Percentiles rank a stretch among this genome's conserved stretches.
phyloP scores from a whole-genome alignment of 2,329 filamentous ascomycete species.

The Exophiala alcalophila region DNA sequence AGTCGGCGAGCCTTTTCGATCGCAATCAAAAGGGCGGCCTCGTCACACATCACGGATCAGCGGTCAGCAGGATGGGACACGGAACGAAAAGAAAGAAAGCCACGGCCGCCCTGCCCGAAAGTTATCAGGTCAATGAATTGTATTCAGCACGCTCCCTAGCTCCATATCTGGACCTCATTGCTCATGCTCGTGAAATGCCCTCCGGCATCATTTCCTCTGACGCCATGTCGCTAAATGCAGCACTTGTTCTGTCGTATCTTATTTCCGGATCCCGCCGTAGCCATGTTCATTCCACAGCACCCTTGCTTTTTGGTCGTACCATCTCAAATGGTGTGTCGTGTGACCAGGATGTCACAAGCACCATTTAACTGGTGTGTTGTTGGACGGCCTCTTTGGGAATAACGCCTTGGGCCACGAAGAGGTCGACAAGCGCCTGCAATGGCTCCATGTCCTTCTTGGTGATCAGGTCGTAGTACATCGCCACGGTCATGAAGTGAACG shows the following conservation, averaged over 20 bases:
- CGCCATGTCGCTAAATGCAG: constrained; percentile 11
- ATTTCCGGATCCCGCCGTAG: too few species aligned
- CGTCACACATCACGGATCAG: too few species aligned
- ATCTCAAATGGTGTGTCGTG: not conserved
- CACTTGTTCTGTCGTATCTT: constrained; percentile 5
- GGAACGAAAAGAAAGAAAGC: too few species aligned
- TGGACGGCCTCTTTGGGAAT: constrained; percentile 65
- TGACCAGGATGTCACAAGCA: not conserved
- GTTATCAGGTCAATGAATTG: too few species aligned
- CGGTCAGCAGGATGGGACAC: too few species aligned
- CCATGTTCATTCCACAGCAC: constrained; percentile 2
- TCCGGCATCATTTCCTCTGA: too few species aligned
- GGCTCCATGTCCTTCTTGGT: constrained; percentile 88
- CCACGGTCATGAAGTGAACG: constrained; percentile 77
- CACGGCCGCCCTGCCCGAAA: too few species aligned
- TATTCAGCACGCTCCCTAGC: too few species aligned
- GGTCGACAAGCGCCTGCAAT: constrained; percentile 89
- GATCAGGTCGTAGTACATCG: constrained; percentile 77
- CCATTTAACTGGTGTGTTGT: constrained; percentile 21
- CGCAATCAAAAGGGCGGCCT: too few species aligned
- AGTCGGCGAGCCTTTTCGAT: too few species aligned
- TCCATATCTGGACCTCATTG: too few species aligned
- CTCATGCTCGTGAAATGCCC: too few species aligned
- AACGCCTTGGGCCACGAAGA: constrained; percentile 85
- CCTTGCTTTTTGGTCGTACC: not conserved